Base-by-base conservation (phyloP, 2,329 filamentous ascomycete genomes). In the Fusarium caatingaense region DNA sequence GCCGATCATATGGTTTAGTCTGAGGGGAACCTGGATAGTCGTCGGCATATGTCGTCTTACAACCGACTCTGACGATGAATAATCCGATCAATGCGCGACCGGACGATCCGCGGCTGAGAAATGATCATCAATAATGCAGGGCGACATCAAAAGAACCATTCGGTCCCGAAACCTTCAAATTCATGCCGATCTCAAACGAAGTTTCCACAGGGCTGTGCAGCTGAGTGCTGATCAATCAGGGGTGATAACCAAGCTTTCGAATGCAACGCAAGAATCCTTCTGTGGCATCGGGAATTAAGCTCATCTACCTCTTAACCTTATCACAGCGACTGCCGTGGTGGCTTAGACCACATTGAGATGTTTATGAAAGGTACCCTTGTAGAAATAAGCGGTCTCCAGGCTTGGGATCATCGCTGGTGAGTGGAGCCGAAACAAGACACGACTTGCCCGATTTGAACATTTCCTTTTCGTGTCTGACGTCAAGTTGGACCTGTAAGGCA, bases 341-440 rank as follows among this genome's bases (percentile, higher is more conserved):
- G 45, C 21, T 59, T 50, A 13, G 41, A 20, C 21, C 15, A 28
- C 11, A 50, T 42, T 41, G 12, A n/a, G 27, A 27, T 20, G 20
- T 30, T 30, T 20, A 27, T 6, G 15, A 46, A 45, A 40, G 18
- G 28, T 23, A 7, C 54, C 41, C 55, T 16, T 37, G 56, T 18
- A 40, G 34, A 12, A n/a, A 2, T n/a, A 9, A 53, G 42, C 41
- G 27, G 12, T 28, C 13, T 46, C 13, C n/a, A 30, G 32, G 23
- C 20, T 41, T 42, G 23, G 28, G 61, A 60, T 66, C 54, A 44
- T 40, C 41, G 13, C 37, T 18, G 13, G 20, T n/a, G 18, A 51
- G 61, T 66, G 63, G 63, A 66, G 40, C 23, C 40, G 25, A 23
- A 55, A 42, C 7, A 7, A 44, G 11, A 66, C 64, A 65, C 60